These are phyloP conservation scores for Davidsoniella virescens DNA, from an alignment of 2,329 filamentous ascomycete genomes.

Conservation along the genomic window DNA sequence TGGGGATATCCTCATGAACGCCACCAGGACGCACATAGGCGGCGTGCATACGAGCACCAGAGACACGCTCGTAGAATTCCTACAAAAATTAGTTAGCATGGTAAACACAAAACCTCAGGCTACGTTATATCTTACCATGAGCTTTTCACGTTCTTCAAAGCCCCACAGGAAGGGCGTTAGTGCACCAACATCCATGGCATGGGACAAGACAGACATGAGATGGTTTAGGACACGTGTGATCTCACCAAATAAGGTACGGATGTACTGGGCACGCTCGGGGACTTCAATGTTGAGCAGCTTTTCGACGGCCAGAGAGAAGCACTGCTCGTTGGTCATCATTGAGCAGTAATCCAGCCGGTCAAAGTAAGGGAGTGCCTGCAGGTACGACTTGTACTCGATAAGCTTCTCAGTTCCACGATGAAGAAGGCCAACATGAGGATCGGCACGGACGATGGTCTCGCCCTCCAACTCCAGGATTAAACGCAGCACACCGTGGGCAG, in stretches of 20 bases:
- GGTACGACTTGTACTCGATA: conserved; percentile 99
- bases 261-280: conserved; percentile 89
- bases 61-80: conserved; percentile 99
- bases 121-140: conserved; percentile 61
- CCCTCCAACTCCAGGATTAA: conserved; percentile 95
- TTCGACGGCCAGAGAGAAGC: conserved; percentile 87
- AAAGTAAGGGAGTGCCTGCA: conserved; percentile 96
- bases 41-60: conserved; percentile 89
- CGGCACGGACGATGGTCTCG: conserved; percentile 90
- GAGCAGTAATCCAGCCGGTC: conserved; percentile 97
- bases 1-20: conserved; percentile 85
- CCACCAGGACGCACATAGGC: conserved; percentile 94
- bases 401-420: conserved; percentile 98
- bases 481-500: conserved; percentile 92
- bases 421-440: conserved; percentile 90
- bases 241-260: conserved; percentile 87
- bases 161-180: conserved; percentile 98
- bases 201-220: conserved; percentile 90
- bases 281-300: conserved; percentile 96
- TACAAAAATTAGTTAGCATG: conserved; percentile 23
- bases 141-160: conserved; percentile 98
- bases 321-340: conserved; percentile 99
- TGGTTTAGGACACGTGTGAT: conserved; percentile 92
- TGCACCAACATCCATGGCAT: conserved; percentile 98
- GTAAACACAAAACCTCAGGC: background rate